phyloP scores from a whole-genome alignment of 2,329 filamentous ascomycete species.

The Botrytis elliptica region DNA sequence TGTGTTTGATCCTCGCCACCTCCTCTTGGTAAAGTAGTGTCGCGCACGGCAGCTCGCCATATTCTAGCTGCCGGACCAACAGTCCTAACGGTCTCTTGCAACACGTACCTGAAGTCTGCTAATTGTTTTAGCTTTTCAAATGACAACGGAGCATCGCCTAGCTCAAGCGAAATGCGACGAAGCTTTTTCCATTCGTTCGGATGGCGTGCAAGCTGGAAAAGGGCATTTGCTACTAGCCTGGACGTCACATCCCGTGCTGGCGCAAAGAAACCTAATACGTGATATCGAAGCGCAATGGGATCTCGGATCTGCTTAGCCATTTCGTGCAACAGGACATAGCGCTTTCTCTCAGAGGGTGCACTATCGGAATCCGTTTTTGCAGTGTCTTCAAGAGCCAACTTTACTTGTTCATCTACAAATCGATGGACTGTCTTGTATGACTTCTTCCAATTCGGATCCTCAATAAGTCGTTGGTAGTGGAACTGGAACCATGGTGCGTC shows the following conservation, averaged over 20 bases:
- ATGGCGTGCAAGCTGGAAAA: slow-evolving; percentile 15
- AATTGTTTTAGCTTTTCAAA: slow-evolving; percentile 51
- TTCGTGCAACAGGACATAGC: slow-evolving; percentile 13
- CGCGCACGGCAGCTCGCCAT: slow-evolving; percentile 26
- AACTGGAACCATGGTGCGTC: slow-evolving; percentile 5
- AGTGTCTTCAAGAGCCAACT: slow-evolving; percentile 19
- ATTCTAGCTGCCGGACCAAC: background rate
- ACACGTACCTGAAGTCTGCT: slow-evolving; percentile 53
- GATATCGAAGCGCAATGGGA: slow-evolving; percentile 12
- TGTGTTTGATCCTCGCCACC: slow-evolving; percentile 34
- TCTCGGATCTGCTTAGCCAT: slow-evolving; percentile 19
- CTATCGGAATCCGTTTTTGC: background rate
- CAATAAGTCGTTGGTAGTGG: background rate
- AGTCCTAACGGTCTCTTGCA: slow-evolving; percentile 51
- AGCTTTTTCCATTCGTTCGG: slow-evolving; percentile 18
- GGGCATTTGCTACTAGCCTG: background rate
- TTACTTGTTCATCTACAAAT: slow-evolving; percentile 20
- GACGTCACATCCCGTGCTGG: slow-evolving; percentile 1
- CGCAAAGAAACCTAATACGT: slow-evolving; percentile 9
- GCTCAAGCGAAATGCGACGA: background rate
- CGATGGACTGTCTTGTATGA: slow-evolving; percentile 9
- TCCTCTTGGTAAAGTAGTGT: slow-evolving; percentile 36
- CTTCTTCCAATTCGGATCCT: background rate
- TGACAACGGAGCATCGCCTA: slow-evolving; percentile 38
- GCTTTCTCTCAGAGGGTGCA: background rate